Base-by-base conservation (phyloP, 2,329 filamentous ascomycete genomes). In the Alternaria hordeiaustralica region DNA sequence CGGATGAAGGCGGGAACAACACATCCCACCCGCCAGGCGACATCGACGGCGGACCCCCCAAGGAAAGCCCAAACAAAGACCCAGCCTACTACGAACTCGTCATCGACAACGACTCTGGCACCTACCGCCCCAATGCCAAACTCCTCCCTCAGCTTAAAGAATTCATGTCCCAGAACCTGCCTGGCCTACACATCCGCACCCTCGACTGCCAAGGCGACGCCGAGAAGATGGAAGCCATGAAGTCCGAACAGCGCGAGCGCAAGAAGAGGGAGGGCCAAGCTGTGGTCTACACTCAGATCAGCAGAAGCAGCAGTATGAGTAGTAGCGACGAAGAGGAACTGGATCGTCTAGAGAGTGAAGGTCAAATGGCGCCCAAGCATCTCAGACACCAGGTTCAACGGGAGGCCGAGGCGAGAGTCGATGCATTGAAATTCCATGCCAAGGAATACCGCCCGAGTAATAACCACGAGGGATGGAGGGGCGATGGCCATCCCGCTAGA, bases 21-120 rank as follows among this genome's bases (percentile, higher is more conserved):
- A 25, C 62, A 8, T 86, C 86, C 2, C 87, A 91, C 64, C 87
- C 87, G 0, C 76, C 83, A 0, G 72, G 85, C 2, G 80, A 86
- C 3, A 77, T 84, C 82, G n/a, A 76, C 79, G 56, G 84, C 85
- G 78, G 80, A 3, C 76, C 83, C 3, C 80, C 83, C 75, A 28
- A 68, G 36, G 73, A 78, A 21, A 61, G 75, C 1, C 77, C 84
- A 3, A 67, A 68, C 13, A 84, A 85, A 5, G 86, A 89, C 57
- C 87, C 88, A 0, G 72, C 77, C 5, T 81, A 87, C 75, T 98
- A 97, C 78, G 91, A 97, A 77, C 87, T 98, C 9, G 84, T 96
- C 67, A 97, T 98, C 75, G 95, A 98, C 83, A 98, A 98, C 74
- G 95, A 97, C 80, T 93, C 90, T 58, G 95, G 95, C 11, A 98